A percentile compares a stretch with the other conserved stretches of the same genome.
phyloP scores from a whole-genome alignment of 805 yeast species.

The Wickerhamomyces tratensis region DNA sequence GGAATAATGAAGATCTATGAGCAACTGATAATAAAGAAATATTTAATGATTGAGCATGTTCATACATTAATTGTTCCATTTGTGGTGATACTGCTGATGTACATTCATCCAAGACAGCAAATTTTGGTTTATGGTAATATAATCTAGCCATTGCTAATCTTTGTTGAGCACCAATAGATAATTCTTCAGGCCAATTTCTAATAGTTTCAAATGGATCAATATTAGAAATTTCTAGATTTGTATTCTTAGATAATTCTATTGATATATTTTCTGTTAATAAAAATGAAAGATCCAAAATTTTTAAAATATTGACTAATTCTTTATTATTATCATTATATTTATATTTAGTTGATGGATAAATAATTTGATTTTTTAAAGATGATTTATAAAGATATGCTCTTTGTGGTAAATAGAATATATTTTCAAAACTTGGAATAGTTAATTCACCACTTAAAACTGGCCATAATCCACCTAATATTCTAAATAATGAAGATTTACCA shows the following conservation, averaged over 20 bases:
- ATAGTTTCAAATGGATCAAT: conserved; percentile 48
- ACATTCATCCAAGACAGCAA: conserved; percentile 93
- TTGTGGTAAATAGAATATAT: conserved; percentile 86
- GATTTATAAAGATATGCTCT: conserved; percentile 67
- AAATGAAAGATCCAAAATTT: conserved; percentile 49
- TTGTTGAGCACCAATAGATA: conserved; percentile 89
- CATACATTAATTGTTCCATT: conserved; percentile 83
- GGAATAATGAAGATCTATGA: conserved; percentile 88
- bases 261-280: conserved; percentile 36
- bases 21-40: conserved; percentile 86
- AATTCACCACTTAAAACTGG: conserved; percentile 54
- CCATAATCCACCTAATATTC: conserved; percentile 92
- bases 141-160: conserved; percentile 88
- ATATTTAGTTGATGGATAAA: conserved; percentile 70
- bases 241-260: conserved; percentile 20
- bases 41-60: conserved; percentile 68
- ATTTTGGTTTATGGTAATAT: conserved; percentile 84
- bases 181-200: conserved; percentile 82
- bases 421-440: conserved; percentile 52
- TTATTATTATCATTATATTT: conserved; percentile 38
- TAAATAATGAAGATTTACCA: conserved; percentile 86
- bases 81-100: conserved; percentile 90
- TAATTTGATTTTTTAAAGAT: conserved; percentile 76
- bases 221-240: conserved; percentile 21
- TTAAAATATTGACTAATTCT: conserved; percentile 43